These are phyloP conservation scores for Eremochloa ophiuroides DNA, from an alignment of 176 grass and related monocot species.

Conservation along the genomic window DNA sequence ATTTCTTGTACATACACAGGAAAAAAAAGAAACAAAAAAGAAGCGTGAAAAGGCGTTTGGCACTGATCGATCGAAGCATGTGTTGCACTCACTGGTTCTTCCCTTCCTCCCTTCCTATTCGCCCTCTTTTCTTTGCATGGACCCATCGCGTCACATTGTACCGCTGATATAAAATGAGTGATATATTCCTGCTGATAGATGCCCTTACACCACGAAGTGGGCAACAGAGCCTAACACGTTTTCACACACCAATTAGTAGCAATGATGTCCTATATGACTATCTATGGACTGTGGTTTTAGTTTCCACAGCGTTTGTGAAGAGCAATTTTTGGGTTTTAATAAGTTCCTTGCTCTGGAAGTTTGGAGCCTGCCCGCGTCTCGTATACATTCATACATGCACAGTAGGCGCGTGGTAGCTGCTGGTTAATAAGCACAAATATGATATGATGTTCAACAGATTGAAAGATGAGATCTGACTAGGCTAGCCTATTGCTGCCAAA, in stretches of 20 bases:
- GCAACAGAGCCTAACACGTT: background rate
- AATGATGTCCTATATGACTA: background rate
- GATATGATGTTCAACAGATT: background rate
- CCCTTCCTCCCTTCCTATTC: background rate
- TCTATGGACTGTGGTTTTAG: background rate
- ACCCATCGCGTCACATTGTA: conserved; percentile 17
- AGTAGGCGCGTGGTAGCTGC: too few relatives aligned
- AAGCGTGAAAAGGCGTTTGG: background rate
- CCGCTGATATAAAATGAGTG: conserved; percentile 12
- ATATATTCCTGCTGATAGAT: background rate
- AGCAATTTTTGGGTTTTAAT: background rate
- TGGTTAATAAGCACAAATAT: too few relatives aligned
- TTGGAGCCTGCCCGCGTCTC: background rate
- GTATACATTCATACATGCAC: background rate
- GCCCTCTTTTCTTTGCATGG: background rate
- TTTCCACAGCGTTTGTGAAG: too few relatives aligned
- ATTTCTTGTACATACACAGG: background rate
- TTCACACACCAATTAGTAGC: background rate
- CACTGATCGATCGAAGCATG: background rate
- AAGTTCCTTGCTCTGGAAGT: background rate
- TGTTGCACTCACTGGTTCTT: background rate
- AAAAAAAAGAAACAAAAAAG: background rate
- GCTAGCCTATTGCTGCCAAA: background rate
- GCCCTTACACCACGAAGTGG: background rate
- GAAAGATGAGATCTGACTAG: background rate